Evolutionary conservation across 371 early-diverging fungal genomes (phyloP), one percentile per base, ranked within the genome.

Genomic region (Mortierella sp.): DNA sequence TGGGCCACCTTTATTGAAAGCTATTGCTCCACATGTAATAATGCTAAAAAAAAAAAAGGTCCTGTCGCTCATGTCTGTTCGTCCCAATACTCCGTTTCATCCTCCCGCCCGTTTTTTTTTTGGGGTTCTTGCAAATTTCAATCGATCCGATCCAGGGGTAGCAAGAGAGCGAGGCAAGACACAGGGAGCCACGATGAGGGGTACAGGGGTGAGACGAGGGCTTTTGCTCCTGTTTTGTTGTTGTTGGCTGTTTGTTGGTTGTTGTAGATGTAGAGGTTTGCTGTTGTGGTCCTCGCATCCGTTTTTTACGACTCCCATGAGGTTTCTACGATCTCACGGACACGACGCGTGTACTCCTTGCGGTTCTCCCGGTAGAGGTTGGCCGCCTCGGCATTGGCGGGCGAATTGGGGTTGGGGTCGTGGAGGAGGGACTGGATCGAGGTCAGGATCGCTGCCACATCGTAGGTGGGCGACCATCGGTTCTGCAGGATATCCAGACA

Each of bases 401-500:
- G 99, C 35, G 96, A 96, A 87, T 96, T 97, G 14, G 99, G 97
- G 86, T 99, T 99, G 54, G 99, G 99, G 84, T 99, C 99, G 84
- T 99, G 99, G 68, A 99, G 90, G 44, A 99, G 93, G 21, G 98
- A 97, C 88, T 99, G 99, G 70, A 99, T 98, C 65, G 97, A 97
- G 16, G 99, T 98, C 80, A 99, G 90, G 48, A 99, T 98, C 8
- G 98, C 97, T 10, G 97, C 96, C 6, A 99, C 98, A 87, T 98
- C 99, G 86, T 98, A 99, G 0, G 98, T 98, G 7, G 99, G 99
- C 58, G 95, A 95, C 98, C 99, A 99, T 77, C 99, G 93, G 89
- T 99, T 99, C 89, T 99, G 99, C 79, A 99, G 89, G 88, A 99
- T 99, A 89, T 99, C 99, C 76, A 99, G 89, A 88, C 99, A 99